phyloP scores from a whole-genome alignment of 495 filamentous ascomycete genomes.

The Talaromyces stipitatus region DNA sequence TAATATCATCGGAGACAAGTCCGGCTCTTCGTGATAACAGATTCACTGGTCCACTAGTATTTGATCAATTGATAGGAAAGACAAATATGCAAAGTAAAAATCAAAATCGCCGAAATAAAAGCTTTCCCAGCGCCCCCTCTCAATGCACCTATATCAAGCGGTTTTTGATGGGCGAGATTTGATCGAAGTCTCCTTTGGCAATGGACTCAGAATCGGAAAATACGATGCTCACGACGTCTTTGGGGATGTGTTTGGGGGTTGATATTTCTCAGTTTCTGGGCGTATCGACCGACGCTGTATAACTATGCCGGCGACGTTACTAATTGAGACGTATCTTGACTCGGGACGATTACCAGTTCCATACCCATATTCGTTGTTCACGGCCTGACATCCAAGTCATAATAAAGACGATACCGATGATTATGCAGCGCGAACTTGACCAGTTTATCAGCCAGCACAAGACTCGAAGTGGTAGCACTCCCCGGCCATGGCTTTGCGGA shows the following conservation, averaged over 20 bases:
- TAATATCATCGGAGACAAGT: not conserved
- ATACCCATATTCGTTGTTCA: slow-evolving; percentile 22
- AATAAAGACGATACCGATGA: slow-evolving; percentile 2
- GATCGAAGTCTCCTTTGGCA: too few relatives aligned
- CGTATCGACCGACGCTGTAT: slow-evolving; percentile 37
- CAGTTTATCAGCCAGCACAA: slow-evolving; percentile 17
- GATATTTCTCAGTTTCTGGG: slow-evolving; percentile 31
- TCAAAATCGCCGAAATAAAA: not conserved
- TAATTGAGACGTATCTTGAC: slow-evolving; percentile 1
- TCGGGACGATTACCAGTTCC: slow-evolving; percentile 10
- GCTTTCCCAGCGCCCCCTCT: not conserved
- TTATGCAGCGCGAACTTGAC: slow-evolving; percentile 1
- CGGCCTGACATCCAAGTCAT: slow-evolving; percentile 9
- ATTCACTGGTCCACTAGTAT: not conserved
- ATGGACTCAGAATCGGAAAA: too few relatives aligned
- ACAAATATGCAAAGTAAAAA: not conserved
- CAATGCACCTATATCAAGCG: not conserved
- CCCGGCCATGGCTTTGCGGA: slow-evolving; percentile 11
- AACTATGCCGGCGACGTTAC: slow-evolving; percentile 37
- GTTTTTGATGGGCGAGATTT: too few relatives aligned
- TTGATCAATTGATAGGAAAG: not conserved
- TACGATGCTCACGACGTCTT: too few relatives aligned
- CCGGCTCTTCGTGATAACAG: not conserved
- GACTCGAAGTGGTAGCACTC: slow-evolving; percentile 15
- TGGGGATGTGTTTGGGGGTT: slow-evolving; percentile 17